phyloP scores from a whole-genome alignment of 139 green algal genomes.

The Chlorella sp. region DNA sequence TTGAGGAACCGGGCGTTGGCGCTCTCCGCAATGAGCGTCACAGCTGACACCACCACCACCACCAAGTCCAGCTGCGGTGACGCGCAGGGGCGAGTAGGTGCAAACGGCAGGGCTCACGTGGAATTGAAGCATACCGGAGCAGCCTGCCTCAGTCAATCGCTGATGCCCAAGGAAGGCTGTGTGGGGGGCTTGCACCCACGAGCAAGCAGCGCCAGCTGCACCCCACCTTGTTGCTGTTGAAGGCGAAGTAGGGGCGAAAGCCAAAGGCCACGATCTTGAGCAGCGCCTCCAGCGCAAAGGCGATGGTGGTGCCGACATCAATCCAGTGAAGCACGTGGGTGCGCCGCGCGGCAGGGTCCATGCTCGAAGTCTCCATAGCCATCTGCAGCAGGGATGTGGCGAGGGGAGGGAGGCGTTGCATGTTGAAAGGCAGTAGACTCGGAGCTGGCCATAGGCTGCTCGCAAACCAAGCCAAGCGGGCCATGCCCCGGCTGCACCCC shows the following conservation, averaged over 20 bases:
- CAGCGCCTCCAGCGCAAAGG: constrained; percentile 71
- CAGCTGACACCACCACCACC: constrained; percentile 70
- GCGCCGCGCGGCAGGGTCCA: constrained; percentile 42
- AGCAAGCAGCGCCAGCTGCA: not conserved
- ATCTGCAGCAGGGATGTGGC: not conserved
- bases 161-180: too few relatives aligned
- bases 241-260: constrained; percentile 71
- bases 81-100: not conserved
- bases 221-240: constrained; percentile 65
- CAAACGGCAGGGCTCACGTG: too few relatives aligned
- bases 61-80: constrained; percentile 72
- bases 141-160: too few relatives aligned
- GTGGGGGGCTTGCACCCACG: not conserved
- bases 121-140: too few relatives aligned
- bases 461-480: too few relatives aligned
- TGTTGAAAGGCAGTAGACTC: too few relatives aligned
- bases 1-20: constrained; percentile 45
- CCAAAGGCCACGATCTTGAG: constrained; percentile 83
- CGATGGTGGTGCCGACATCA: constrained; percentile 67
- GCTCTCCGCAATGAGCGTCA: constrained; percentile 43
- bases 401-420: too few relatives aligned
- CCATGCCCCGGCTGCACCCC: too few relatives aligned
- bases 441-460: too few relatives aligned
- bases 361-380: constrained; percentile 64
- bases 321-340: constrained; percentile 46